Percentiles rank a stretch among this genome's conserved stretches.
Conservation (phyloP, 352 stramenopile genomes). For the Phytophthora vignae region DNA sequence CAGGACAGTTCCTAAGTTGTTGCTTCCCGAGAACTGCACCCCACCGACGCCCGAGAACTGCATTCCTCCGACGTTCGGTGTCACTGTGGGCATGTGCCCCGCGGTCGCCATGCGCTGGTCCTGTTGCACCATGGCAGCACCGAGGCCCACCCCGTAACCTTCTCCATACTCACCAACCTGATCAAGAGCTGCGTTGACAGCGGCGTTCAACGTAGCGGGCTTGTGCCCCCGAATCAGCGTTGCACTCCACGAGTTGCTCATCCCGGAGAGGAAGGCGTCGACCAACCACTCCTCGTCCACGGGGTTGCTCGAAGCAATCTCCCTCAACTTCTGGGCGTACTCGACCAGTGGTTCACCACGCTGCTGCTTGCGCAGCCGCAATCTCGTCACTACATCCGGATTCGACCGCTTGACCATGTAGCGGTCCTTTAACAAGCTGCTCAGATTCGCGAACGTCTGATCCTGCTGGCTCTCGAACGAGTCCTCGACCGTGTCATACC, state of each 20-base stretch:
- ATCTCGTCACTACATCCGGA: background rate
- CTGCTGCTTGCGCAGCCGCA: background rate
- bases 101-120: background rate
- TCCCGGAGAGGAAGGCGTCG: background rate
- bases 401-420: conserved; percentile 1
- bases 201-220: background rate
- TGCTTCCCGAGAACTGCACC: background rate
- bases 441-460: background rate
- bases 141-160: background rate
- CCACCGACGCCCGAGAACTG: background rate
- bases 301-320: background rate
- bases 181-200: background rate
- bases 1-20: background rate
- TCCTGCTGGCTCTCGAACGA: background rate
- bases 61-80: too few relatives aligned
- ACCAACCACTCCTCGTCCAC: background rate
- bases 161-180: conserved; percentile 3
- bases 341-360: background rate
- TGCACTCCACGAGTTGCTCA: background rate
- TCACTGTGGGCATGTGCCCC: background rate
- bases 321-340: background rate
- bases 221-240: background rate
- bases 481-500: background rate
- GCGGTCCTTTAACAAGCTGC: background rate
- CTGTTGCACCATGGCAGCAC: background rate